Conservation (phyloP, 768 basidiomycete species). For the Lentinula guzmanii region DNA sequence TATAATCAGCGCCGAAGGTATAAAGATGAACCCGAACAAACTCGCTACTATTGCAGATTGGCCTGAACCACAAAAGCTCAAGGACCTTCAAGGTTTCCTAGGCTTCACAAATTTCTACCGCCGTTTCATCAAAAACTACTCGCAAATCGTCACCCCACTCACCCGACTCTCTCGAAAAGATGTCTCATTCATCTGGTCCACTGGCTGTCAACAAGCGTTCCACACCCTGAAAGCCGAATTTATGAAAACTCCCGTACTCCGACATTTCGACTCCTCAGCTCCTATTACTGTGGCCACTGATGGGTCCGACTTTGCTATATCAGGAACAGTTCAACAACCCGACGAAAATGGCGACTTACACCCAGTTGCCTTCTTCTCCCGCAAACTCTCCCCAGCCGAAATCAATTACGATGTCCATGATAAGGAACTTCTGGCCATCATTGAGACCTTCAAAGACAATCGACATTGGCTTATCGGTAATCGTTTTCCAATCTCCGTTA, state of each 20-base stretch:
- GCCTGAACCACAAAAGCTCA: slow-evolving; percentile 25
- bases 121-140: slow-evolving; percentile 20
- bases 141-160: slow-evolving; percentile 20
- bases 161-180: slow-evolving; percentile 21
- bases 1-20: slow-evolving; percentile 17
- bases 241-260: no score
- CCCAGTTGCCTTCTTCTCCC: slow-evolving; percentile 24
- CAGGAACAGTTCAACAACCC: slow-evolving; percentile 11
- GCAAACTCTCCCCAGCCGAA: slow-evolving; percentile 19
- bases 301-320: slow-evolving; percentile 15
- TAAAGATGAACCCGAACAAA: slow-evolving; percentile 33
- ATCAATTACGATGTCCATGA: slow-evolving; percentile 25
- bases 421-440: slow-evolving; percentile 22
- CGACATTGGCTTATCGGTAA: slow-evolving; percentile 24
- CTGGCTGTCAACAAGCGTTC: neutral
- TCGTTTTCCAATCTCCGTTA: slow-evolving; percentile 14
- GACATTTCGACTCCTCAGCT: no score
- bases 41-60: slow-evolving; percentile 29
- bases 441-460: slow-evolving; percentile 27
- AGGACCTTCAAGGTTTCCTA: slow-evolving; percentile 30
- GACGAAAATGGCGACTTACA: slow-evolving; percentile 12
- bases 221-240: no score
- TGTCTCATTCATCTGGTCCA: slow-evolving; percentile 18
- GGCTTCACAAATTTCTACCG: slow-evolving; percentile 25
- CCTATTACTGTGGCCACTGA: slow-evolving; percentile 6